phyloP scores from a whole-genome alignment of 768 basidiomycete species.

The Kwoniella dendrophila region DNA sequence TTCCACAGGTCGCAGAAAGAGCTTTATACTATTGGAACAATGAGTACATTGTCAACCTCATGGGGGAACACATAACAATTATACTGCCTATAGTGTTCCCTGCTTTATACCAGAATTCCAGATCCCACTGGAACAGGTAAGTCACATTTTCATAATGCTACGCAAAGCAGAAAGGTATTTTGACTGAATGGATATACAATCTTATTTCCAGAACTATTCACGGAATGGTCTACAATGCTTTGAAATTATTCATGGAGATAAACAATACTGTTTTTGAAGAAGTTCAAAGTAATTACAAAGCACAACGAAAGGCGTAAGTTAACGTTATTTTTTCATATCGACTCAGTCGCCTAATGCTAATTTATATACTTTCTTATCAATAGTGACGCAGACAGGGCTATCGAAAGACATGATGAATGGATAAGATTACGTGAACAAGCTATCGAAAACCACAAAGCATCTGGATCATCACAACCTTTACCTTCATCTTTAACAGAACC shows the following conservation, averaged over 20 bases:
- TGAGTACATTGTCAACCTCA: conserved; percentile 98
- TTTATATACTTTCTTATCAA: neutral
- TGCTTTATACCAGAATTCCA: conserved; percentile 91
- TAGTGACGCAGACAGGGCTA: conserved; percentile 85
- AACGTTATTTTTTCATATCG: conserved; percentile 3
- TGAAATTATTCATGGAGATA: conserved; percentile 99
- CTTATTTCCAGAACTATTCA: conserved; percentile 78
- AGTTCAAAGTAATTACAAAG: conserved; percentile 88
- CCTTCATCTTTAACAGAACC: conserved; percentile 71
- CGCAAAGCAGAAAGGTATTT: no score
- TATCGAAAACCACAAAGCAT: conserved; percentile 59
- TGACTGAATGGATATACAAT: conserved; percentile 4
- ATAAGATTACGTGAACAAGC: conserved; percentile 78
- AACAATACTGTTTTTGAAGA: conserved; percentile 95
- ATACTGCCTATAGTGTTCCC: conserved; percentile 97
- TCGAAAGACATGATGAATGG: conserved; percentile 87
- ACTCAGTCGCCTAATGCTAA: neutral
- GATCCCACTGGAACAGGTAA: conserved; percentile 97
- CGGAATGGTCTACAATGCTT: conserved; percentile 97
- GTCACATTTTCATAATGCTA: conserved; percentile 41
- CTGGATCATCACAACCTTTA: conserved; percentile 56
- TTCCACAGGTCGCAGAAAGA: conserved; percentile 76
- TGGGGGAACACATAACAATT: conserved; percentile 88
- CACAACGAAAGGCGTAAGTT: conserved; percentile 78
- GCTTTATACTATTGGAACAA: conserved; percentile 99